Percentiles rank a stretch among this genome's conserved stretches.
phyloP scores from a whole-genome alignment of 1,284 basidiomycete species.

The Melanopsichium pennsylvanicum region DNA sequence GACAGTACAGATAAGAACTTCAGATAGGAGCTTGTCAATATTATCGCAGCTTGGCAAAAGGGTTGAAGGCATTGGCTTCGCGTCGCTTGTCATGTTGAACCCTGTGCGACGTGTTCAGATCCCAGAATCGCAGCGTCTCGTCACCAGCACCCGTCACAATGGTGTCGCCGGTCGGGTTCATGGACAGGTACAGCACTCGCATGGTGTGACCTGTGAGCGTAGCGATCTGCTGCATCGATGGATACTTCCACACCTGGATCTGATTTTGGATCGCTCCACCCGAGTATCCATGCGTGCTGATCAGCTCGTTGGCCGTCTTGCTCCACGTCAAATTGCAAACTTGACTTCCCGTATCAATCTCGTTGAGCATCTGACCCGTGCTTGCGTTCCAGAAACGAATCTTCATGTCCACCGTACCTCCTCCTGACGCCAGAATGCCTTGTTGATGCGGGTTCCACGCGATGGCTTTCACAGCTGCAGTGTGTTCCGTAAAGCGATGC shows the following conservation, averaged over 20 bases:
- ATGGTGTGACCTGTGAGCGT: constrained; percentile 91
- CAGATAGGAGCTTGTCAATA: too few relatives aligned
- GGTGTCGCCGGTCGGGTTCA: constrained; percentile 95
- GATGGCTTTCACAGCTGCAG: constrained; percentile 95
- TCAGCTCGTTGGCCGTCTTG: constrained; percentile 88
- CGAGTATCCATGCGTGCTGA: constrained; percentile 96
- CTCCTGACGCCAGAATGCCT: constrained; percentile 92
- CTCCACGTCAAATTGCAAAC: constrained; percentile 99
- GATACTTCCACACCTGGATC: constrained; percentile 98
- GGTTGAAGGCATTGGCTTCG: constrained; percentile 52
- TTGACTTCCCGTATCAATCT: constrained; percentile 63
- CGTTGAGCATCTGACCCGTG: constrained; percentile 78
- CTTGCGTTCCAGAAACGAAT: constrained; percentile 96
- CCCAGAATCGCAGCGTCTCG: constrained; percentile 93
- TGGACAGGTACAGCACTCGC: constrained; percentile 87
- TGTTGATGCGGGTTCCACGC: constrained; percentile 96
- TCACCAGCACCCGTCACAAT: constrained; percentile 98
- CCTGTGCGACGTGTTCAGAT: constrained; percentile 58
- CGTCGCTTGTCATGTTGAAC: constrained; percentile 42
- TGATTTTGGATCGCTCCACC: constrained; percentile 93
- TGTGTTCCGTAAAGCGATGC: constrained; percentile 94
- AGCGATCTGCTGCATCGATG: constrained; percentile 76
- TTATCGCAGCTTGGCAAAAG: constrained; percentile 62
- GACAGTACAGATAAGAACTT: too few relatives aligned
- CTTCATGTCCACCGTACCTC: constrained; percentile 94